Conservation (phyloP, 768 basidiomycete genomes). For the Symmetrospora coprosmae region DNA sequence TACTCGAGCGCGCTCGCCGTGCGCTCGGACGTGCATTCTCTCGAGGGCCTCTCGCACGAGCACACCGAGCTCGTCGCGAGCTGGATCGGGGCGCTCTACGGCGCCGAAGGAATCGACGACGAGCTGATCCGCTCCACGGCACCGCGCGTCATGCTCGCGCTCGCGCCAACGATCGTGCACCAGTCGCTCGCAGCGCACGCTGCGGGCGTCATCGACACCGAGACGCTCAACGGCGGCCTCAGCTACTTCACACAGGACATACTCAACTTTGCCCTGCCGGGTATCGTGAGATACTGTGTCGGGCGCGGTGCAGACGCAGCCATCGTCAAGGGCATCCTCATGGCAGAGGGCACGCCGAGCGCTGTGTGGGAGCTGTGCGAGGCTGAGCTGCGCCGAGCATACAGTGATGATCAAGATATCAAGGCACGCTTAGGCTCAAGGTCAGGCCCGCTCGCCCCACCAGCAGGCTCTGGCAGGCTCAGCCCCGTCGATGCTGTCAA, state of each 20-base stretch:
- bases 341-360: too few species aligned
- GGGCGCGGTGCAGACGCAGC: too few species aligned
- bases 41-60: background rate
- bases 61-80: slow-evolving; percentile 20
- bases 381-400: too few species aligned
- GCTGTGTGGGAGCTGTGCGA: too few species aligned
- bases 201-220: slow-evolving; percentile 36
- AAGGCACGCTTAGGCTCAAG: too few species aligned
- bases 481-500: too few species aligned
- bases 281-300: too few species aligned
- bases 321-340: too few species aligned
- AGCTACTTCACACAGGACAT: slow-evolving; percentile 40
- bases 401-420: too few species aligned
- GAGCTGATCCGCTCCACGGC: slow-evolving; percentile 34
- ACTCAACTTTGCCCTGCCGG: slow-evolving; percentile 38
- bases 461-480: too few species aligned
- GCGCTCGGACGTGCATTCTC: background rate
- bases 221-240: slow-evolving; percentile 37
- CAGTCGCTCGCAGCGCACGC: slow-evolving; percentile 37
- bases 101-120: slow-evolving; percentile 31
- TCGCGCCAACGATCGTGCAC: slow-evolving; percentile 37
- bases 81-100: slow-evolving; percentile 28
- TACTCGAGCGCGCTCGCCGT: too few species aligned
- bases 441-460: too few species aligned
- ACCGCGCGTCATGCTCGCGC: slow-evolving; percentile 35